These are phyloP conservation scores for Bipolaris oryzae DNA, from an alignment of 2,329 filamentous ascomycete genomes.

Conservation along the genomic window DNA sequence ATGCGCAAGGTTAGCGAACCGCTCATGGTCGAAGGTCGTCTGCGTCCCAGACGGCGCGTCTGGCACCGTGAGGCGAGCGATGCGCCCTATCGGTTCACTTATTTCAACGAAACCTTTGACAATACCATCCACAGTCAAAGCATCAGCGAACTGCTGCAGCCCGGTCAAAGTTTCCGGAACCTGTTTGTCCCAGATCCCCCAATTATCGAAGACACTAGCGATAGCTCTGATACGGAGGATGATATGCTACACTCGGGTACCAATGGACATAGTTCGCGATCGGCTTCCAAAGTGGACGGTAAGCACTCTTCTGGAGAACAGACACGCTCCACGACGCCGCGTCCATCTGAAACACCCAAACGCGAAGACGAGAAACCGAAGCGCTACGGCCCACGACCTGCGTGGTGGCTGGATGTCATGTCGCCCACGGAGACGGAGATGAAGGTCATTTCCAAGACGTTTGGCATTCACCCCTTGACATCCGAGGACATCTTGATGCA, in stretches of 20 bases:
- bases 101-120: conserved; percentile 97
- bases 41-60: conserved; percentile 75
- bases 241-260: conserved; percentile 29
- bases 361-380: conserved; percentile 45
- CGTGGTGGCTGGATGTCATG: conserved; percentile 95
- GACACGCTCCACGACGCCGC: conserved; percentile 59
- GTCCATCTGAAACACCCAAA: conserved; percentile 50
- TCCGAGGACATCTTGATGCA: conserved; percentile 97
- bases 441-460: conserved; percentile 89
- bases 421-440: conserved; percentile 93
- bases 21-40: conserved; percentile 84
- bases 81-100: conserved; percentile 91
- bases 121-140: conserved; percentile 96
- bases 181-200: conserved; percentile 88
- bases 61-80: conserved; percentile 93
- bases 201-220: conserved; percentile 66
- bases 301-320: conserved; percentile 40
- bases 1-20: conserved; percentile 94
- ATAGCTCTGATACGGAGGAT: conserved; percentile 65
- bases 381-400: conserved; percentile 76
- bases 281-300: conserved; percentile 37
- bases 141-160: conserved; percentile 89
- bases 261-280: conserved; percentile 35
- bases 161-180: conserved; percentile 81
- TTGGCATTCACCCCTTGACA: conserved; percentile 94